Conservation (phyloP, 2,329 filamentous ascomycete genomes). For the Verticillium nonalfalfae region DNA sequence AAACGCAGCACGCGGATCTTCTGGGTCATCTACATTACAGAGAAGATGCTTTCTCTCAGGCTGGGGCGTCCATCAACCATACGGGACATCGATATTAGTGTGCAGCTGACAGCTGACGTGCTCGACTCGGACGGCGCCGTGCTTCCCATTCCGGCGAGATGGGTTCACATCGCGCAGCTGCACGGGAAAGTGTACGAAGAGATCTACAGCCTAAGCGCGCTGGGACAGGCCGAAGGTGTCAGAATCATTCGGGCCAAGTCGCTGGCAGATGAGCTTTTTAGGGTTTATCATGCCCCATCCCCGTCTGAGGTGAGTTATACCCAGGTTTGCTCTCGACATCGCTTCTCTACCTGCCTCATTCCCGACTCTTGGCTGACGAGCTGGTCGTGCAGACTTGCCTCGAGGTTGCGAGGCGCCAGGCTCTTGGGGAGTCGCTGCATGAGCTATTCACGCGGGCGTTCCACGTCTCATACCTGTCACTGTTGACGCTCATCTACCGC, state of each 20-base stretch:
- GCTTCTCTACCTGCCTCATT: neutral
- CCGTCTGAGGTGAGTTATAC: neutral
- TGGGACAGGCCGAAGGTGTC: constrained; percentile 11
- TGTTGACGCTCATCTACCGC: constrained; percentile 18
- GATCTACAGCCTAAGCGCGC: constrained; percentile 17
- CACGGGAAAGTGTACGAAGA: constrained; percentile 19
- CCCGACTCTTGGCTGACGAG: neutral
- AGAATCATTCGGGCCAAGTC: constrained; percentile 9
- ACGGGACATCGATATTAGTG: constrained; percentile 17
- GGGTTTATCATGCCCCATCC: neutral
- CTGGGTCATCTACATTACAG: constrained; percentile 17
- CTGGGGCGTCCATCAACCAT: constrained; percentile 18
- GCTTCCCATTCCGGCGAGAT: neutral
- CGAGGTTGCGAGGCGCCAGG: neutral
- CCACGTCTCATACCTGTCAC: constrained; percentile 13
- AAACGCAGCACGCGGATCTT: constrained; percentile 13
- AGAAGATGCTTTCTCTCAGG: constrained; percentile 17
- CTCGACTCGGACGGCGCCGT: neutral
- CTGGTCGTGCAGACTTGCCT: constrained; percentile 1
- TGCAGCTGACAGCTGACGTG: constrained; percentile 1
- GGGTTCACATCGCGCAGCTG: constrained; percentile 12
- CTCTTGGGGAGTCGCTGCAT: constrained; percentile 5
- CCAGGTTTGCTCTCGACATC: neutral
- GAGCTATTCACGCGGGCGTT: constrained; percentile 12
- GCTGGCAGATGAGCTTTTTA: neutral